Base-by-base conservation (phyloP, 805 yeast species). In the Wickerhamomyces xylosicus region DNA sequence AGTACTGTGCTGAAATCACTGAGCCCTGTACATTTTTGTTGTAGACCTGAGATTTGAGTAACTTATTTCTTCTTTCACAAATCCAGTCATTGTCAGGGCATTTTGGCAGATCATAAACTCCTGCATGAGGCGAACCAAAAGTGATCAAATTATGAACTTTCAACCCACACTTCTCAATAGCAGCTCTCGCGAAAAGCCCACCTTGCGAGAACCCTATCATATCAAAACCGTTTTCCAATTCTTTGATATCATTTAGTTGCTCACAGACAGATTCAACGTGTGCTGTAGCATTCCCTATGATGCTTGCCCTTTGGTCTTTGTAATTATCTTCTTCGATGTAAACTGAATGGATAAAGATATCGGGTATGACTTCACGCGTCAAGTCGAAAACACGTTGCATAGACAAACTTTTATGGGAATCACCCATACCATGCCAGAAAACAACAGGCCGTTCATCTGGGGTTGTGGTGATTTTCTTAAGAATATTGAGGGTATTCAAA, bases 391-490 rank as follows among this genome's bases (percentile, higher is more conserved):
- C 72, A n/a, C 64, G 56, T 22, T 58, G 61, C 66, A 82, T 73
- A 0, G 81, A 74, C 1, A 68, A 54, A 0, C 86, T 74, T 50
- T 79, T 71, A 53, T 77, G 83, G 10, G 72, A 67, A 54, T 84
- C 95, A 0, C 94, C 92, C 58, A 85, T 66, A 0, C 95, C 95
- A 50, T 84, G 95, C 94, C 94, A 84, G 32, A 85, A 52, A 2
- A 84, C 85, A 3, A 84, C 67, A 0, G 85, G 81, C 18, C 46
- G 39, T 19, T 43, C 44, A 18, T 44, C 47, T 2, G 33, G 33
- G 6, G 39, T 35, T 2, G 41, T 36, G 2, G 46, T 39, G 21
- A 50, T 42, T 25, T 45, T 35, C 37, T 50, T 48, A 14, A 47
- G 33, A 2, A 45, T 42, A 31, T 47, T 50, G 16, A 48, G 22